These are phyloP conservation scores for Musa balbisiana DNA, from an alignment of 202 grass and related monocot genomes.

Conservation along the genomic window DNA sequence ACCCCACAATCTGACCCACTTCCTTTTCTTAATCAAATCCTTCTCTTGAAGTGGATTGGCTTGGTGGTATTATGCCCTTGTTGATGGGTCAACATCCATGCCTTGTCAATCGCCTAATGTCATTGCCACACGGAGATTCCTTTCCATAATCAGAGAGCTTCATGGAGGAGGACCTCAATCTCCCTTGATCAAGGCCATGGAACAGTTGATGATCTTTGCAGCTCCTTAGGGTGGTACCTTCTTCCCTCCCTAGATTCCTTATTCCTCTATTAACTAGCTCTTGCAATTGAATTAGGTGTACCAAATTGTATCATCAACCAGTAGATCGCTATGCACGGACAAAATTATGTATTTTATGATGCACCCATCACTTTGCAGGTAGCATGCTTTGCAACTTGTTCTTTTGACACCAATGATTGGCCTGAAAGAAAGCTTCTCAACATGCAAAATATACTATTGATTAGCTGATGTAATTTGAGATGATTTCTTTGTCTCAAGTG, in stretches of 20 bases:
- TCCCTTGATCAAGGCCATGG: not conserved
- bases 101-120: constrained; percentile 31
- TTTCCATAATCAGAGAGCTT: constrained; percentile 16
- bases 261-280: not conserved
- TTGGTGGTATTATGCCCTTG: constrained; percentile 24
- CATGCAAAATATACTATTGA: constrained; percentile 9
- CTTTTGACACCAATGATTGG: constrained; percentile 40
- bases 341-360: not conserved
- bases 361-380: not conserved
- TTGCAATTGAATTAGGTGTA: not conserved
- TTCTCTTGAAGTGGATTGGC: constrained; percentile 30
- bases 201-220: not conserved
- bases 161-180: not conserved
- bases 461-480: constrained; percentile 19
- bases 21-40: constrained; percentile 32
- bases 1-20: constrained; percentile 17
- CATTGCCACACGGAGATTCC: constrained; percentile 10
- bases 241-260: not conserved
- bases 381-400: constrained; percentile 19
- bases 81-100: constrained; percentile 35
- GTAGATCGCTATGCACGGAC: too few species aligned
- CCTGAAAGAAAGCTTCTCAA: constrained; percentile 13
- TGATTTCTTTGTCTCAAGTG: not conserved
- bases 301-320: not conserved
- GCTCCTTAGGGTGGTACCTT: not conserved